These are phyloP conservation scores for Metschnikowia borealis DNA, from an alignment of 805 yeast species.

Conservation along the genomic window DNA sequence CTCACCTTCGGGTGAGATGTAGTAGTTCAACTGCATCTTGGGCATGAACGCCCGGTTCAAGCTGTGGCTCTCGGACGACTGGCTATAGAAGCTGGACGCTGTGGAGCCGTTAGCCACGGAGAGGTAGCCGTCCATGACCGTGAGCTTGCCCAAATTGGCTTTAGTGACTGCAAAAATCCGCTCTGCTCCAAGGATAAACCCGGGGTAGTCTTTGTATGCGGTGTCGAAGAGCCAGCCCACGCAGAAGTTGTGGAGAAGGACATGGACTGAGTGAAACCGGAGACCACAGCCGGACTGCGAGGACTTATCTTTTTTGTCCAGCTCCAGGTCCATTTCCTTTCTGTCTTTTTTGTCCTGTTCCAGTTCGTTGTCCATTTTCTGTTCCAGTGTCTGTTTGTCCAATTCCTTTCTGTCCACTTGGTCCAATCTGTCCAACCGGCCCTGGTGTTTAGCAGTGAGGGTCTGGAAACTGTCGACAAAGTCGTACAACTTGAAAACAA, in stretches of 20 bases:
- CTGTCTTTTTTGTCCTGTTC: not conserved
- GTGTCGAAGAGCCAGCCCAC: conserved; percentile 74
- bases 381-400: not conserved
- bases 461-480: conserved; percentile 23
- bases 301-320: not conserved
- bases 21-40: conserved; percentile 55
- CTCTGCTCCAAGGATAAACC: conserved; percentile 77
- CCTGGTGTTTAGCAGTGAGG: not conserved
- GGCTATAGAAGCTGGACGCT: conserved; percentile 46
- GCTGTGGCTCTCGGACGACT: conserved; percentile 42
- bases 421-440: too few relatives aligned
- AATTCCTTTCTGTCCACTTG: too few relatives aligned
- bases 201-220: conserved; percentile 48
- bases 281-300: not conserved
- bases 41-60: conserved; percentile 68
- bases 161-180: conserved; percentile 63
- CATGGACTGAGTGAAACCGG: conserved; percentile 42
- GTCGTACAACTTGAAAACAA: conserved; percentile 39
- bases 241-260: conserved; percentile 62
- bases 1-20: conserved; percentile 29
- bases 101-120: conserved; percentile 65
- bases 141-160: conserved; percentile 59
- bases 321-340: not conserved
- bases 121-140: conserved; percentile 63
- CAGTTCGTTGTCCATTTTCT: not conserved